These are phyloP conservation scores for Xylaria sp. DNA, from an alignment of 2,329 filamentous ascomycete species.

Conservation along the genomic window DNA sequence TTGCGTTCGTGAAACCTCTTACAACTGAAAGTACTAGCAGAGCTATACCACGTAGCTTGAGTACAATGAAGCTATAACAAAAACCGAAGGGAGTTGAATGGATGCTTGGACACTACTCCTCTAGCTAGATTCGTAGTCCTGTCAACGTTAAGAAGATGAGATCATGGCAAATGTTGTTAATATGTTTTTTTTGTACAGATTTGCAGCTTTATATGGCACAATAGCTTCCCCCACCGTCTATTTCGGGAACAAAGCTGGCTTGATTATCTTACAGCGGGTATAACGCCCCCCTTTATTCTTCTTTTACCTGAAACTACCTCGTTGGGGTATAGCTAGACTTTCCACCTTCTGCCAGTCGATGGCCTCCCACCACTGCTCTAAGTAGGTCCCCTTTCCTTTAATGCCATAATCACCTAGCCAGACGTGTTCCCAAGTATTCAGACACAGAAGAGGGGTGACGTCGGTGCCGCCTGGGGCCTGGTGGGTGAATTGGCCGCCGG, in stretches of 20 bases:
- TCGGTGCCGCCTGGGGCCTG: slow-evolving; percentile 73
- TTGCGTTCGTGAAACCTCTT: neutral
- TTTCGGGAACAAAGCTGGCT: slow-evolving; percentile 7
- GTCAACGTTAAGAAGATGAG: neutral
- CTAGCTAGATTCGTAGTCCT: neutral
- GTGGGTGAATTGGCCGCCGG: slow-evolving; percentile 42
- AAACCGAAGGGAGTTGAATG: neutral
- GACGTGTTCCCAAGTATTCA: slow-evolving; percentile 97
- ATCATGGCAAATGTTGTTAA: neutral
- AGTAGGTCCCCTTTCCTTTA: slow-evolving; percentile 78
- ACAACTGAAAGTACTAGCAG: neutral
- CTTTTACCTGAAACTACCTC: slow-evolving; percentile 18
- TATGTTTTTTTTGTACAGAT: slow-evolving; percentile 24
- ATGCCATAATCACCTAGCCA: slow-evolving; percentile 85
- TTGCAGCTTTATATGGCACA: slow-evolving; percentile 33
- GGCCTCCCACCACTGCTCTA: slow-evolving; percentile 85
- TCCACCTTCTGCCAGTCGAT: slow-evolving; percentile 86
- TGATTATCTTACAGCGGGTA: slow-evolving; percentile 32
- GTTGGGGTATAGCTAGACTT: slow-evolving; percentile 46
- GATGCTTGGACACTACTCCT: neutral
- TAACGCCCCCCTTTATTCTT: slow-evolving; percentile 6
- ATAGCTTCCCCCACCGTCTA: slow-evolving; percentile 2
- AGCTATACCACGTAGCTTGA: too few species aligned
- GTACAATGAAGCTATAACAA: neutral
- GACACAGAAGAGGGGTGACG: slow-evolving; percentile 81